phyloP scores from a whole-genome alignment of 106 monocot species.

The Dendrobium nobile region DNA sequence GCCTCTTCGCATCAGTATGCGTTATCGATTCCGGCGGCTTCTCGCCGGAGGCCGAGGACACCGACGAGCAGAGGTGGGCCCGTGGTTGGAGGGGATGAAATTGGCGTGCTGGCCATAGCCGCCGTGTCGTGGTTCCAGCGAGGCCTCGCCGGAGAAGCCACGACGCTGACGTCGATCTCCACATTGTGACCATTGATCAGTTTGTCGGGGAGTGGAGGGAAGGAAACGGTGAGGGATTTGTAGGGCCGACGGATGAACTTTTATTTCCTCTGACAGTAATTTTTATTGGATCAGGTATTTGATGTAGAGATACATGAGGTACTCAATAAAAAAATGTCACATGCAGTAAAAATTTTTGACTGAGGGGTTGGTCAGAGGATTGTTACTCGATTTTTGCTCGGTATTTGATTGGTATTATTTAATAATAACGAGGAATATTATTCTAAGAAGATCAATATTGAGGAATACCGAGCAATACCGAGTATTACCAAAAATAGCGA shows the following conservation, averaged over 20 bases:
- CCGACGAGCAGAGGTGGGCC: background rate
- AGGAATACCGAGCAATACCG: no score
- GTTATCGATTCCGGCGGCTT: slow-evolving; percentile 21
- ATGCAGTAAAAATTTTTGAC: no score
- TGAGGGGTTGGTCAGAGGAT: no score
- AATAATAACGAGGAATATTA: no score
- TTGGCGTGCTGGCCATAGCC: background rate
- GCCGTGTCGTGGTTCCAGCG: background rate
- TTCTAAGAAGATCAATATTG: no score
- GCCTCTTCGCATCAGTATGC: slow-evolving; percentile 55
- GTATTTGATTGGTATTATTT: no score
- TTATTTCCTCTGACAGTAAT: no score
- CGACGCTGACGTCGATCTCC: slow-evolving; percentile 27
- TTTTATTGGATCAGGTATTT: no score
- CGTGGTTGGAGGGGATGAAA: slow-evolving; percentile 10
- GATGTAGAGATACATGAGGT: no score
- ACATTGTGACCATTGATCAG: slow-evolving; percentile 12
- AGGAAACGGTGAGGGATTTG: background rate
- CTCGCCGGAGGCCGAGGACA: background rate
- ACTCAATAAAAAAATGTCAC: no score
- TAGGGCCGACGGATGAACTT: background rate
- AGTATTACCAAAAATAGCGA: no score
- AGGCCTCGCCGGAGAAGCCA: slow-evolving; percentile 15
- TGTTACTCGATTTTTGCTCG: no score
- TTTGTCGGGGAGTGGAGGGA: background rate